Base-by-base conservation (phyloP, 1,139 yeast genomes). In the Petasospora fabianii region DNA sequence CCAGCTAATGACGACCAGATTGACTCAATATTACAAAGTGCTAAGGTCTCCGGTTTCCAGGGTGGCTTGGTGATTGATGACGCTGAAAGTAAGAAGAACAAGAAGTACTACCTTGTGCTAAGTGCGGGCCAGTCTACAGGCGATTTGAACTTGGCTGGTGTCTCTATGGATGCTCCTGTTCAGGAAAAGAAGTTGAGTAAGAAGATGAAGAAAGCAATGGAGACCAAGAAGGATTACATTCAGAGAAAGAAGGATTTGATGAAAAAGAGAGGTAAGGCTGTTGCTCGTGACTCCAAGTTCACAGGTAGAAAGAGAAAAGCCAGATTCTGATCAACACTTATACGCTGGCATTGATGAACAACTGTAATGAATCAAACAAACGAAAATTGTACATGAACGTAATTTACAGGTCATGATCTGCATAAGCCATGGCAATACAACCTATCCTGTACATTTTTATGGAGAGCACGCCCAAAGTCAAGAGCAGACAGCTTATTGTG, bases 11-110 rank as follows among this genome's bases (percentile, higher is more conserved):
- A 92, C 50, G 73, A 71, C 30, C 97, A 92, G 62, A 79, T 83
- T 8, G 84, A 86, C 42, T 73, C 77, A 35, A 87, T 92, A 30
- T 67, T 85, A 44, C 72, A 73, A 26, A 87, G 96, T 15, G 97
- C 98, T 5, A 90, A 88, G 60, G 81, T 85, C 6, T 85, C 97
- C 0, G 99, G 99, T 2, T 92, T 92, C 61, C 94, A 88, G 38
- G 97, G 98, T 55, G 99, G 99, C 47, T 69, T 92, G 48, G 85
- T 94, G 14, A 75, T 92, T 34, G 98, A 94, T 62, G 94, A 88
- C 48, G 95, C 96, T 4, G 97, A 90, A 54, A 80, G 92, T 32
- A 88, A 86, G 60, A 85, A 86, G 63, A 86, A 92, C 58, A 87
- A 83, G 61, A 92, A 92, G 63, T 86, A 84, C 62, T 92, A 92